These are phyloP conservation scores for Calonectria fujianensis DNA, from an alignment of 2,329 filamentous ascomycete genomes.

Conservation along the genomic window DNA sequence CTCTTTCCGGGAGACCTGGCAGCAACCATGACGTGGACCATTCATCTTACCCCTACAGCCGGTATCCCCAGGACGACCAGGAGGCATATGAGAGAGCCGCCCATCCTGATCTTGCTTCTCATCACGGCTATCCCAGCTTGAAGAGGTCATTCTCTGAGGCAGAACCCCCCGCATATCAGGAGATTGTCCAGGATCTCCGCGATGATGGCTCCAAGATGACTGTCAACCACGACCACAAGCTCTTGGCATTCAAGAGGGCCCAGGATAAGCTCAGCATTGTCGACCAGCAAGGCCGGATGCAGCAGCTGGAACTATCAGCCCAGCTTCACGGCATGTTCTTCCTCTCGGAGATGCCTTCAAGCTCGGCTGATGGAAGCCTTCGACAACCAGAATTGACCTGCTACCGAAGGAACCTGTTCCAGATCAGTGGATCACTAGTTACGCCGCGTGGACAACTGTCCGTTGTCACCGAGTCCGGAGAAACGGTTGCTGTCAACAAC, in stretches of 20 bases:
- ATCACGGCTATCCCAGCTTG: constrained; percentile 73
- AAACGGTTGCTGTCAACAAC: constrained; percentile 86
- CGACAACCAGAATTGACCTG: constrained; percentile 91
- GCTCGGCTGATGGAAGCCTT: constrained; percentile 72
- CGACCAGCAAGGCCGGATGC: constrained; percentile 75
- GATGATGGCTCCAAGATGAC: constrained; percentile 75
- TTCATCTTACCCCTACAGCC: constrained; percentile 70
- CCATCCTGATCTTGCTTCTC: constrained; percentile 67
- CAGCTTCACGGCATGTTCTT: constrained; percentile 95
- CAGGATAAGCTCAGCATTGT: constrained; percentile 77
- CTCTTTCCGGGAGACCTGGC: constrained; percentile 70
- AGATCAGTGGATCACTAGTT: constrained; percentile 93
- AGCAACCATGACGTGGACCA: constrained; percentile 72
- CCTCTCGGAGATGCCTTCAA: constrained; percentile 85
- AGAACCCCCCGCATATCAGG: constrained; percentile 74
- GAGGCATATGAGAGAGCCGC: constrained; percentile 73
- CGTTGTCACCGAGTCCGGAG: constrained; percentile 88
- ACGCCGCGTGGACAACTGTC: constrained; percentile 86
- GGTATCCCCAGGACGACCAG: constrained; percentile 73
- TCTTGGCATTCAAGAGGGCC: constrained; percentile 74
- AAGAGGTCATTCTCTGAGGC: constrained; percentile 76
- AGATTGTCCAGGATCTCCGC: constrained; percentile 76
- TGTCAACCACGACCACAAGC: constrained; percentile 77
- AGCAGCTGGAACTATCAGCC: constrained; percentile 78
- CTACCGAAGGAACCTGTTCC: constrained; percentile 96